A percentile compares a stretch with the other conserved stretches of the same genome.
Conservation (phyloP, 106 monocot genomes). For the Dendrobium huoshanense region DNA sequence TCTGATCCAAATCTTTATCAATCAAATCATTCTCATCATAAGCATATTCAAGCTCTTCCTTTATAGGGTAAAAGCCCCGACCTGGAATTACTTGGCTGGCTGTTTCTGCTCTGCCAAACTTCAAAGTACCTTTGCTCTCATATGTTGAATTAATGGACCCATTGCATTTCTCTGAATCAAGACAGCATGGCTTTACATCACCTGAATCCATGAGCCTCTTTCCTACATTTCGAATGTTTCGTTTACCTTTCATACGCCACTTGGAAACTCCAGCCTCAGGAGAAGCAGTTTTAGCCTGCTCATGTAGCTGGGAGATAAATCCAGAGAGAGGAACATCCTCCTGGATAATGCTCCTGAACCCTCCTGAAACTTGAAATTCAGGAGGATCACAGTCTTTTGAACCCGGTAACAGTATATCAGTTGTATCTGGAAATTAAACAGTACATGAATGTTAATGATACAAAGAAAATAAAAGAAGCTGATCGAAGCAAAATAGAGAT, state of each 20-base stretch:
- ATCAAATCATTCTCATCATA: conserved; percentile 15
- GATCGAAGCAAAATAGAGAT: too few species aligned
- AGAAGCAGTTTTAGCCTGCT: conserved; percentile 21
- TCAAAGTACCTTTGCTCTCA: conserved; percentile 17
- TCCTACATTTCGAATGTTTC: conserved; percentile 51
- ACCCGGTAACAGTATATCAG: conserved; percentile 3
- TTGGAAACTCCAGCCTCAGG: conserved; percentile 48
- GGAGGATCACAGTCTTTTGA: conserved; percentile 9
- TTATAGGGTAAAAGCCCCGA: conserved; percentile 13
- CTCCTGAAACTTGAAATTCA: conserved; percentile 10
- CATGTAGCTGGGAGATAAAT: conserved; percentile 13
- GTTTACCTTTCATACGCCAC: conserved; percentile 89
- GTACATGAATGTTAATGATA: background rate
- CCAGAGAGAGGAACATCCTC: conserved; percentile 18
- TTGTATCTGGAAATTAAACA: conserved; percentile 13
- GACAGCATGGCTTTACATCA: conserved; percentile 11
- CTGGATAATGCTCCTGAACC: conserved; percentile 4
- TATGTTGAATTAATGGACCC: conserved; percentile 7
- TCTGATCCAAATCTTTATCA: conserved; percentile 12
- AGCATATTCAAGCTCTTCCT: conserved; percentile 8
- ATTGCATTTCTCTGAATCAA: conserved; percentile 8
- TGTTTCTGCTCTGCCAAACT: conserved; percentile 1
- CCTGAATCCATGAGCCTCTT: conserved; percentile 29
- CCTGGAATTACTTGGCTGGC: conserved; percentile 1
- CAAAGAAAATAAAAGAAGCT: background rate